Percentiles rank a stretch among this genome's conserved stretches.
Conservation (phyloP, 1,284 basidiomycete genomes). For the Cutaneotrichosporon mucoides region DNA sequence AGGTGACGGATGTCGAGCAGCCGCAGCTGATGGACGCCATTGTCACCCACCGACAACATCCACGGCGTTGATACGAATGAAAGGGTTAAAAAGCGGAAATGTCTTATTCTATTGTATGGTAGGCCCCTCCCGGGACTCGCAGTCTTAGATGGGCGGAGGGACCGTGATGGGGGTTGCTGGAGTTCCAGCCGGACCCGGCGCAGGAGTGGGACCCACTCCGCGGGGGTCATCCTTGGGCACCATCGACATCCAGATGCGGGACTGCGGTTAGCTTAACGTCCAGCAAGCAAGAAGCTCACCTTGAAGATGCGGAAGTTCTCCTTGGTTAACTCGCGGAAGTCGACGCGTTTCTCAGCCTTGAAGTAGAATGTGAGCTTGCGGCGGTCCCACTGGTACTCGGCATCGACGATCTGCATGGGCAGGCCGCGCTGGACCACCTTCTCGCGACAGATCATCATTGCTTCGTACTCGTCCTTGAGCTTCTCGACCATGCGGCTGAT, state of each 20-base stretch:
- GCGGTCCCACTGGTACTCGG: slow-evolving; percentile 98
- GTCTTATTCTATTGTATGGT: neutral
- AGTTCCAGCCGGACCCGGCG: neutral
- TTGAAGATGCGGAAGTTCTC: slow-evolving; percentile 49
- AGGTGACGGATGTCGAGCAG: no score
- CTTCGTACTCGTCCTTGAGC: slow-evolving; percentile 85
- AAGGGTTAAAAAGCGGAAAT: slow-evolving; percentile 1
- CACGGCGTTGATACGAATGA: neutral
- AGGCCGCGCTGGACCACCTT: slow-evolving; percentile 89
- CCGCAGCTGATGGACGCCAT: no score
- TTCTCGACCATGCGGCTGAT: slow-evolving; percentile 70
- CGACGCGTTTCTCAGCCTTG: slow-evolving; percentile 89
- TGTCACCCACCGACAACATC: no score
- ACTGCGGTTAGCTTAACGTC: slow-evolving; percentile 16
- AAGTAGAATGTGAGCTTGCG: slow-evolving; percentile 98
- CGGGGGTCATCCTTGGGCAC: slow-evolving; percentile 37
- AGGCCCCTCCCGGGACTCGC: slow-evolving; percentile 12
- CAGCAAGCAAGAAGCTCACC: slow-evolving; percentile 12
- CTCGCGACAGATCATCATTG: slow-evolving; percentile 80
- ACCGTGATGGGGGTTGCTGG: no score
- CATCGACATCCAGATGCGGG: slow-evolving; percentile 47
- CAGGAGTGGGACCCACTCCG: neutral
- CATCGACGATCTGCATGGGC: slow-evolving; percentile 97
- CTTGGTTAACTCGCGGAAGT: slow-evolving; percentile 79
- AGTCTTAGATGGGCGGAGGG: slow-evolving; percentile 6